Conservation (phyloP, 306 rosid species). For the Vicia villosa region DNA sequence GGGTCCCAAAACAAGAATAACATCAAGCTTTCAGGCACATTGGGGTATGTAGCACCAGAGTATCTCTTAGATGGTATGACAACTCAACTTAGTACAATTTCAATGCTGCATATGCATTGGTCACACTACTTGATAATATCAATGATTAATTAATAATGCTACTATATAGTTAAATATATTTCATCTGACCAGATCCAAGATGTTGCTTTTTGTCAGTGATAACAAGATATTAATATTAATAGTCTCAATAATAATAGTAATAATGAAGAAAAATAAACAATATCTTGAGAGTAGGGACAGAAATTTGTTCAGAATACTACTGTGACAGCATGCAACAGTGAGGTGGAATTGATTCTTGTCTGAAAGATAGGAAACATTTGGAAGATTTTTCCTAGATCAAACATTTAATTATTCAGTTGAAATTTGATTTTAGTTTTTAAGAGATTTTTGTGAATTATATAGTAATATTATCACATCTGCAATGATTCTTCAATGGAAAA, state of each 20-base stretch:
- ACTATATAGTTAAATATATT: conserved; percentile 26
- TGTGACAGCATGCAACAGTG: conserved; percentile 28
- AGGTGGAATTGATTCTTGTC: conserved; percentile 36
- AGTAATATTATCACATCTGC: background rate
- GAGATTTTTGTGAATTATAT: background rate
- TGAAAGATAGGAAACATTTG: conserved; percentile 34
- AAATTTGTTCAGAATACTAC: conserved; percentile 23
- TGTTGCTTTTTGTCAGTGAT: conserved; percentile 34
- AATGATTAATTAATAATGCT: conserved; percentile 1
- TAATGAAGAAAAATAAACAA: conserved; percentile 10
- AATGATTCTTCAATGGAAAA: background rate
- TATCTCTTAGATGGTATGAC: conserved; percentile 95
- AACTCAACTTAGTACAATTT: conserved; percentile 40
- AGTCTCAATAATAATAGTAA: background rate
- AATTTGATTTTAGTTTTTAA: background rate
- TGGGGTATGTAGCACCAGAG: conserved; percentile 96
- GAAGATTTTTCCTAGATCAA: conserved; percentile 6
- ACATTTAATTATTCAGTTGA: conserved; percentile 33
- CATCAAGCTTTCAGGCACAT: conserved; percentile 90
- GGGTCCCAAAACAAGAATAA: conserved; percentile 82
- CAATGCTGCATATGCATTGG: conserved; percentile 37
- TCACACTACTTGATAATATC: conserved; percentile 20
- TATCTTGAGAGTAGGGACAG: conserved; percentile 23
- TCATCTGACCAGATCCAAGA: conserved; percentile 42
- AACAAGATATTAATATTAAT: conserved; percentile 1